phyloP scores from a whole-genome alignment of 192 early-diverging fungal genomes.

The Mortierella hygrophila region DNA sequence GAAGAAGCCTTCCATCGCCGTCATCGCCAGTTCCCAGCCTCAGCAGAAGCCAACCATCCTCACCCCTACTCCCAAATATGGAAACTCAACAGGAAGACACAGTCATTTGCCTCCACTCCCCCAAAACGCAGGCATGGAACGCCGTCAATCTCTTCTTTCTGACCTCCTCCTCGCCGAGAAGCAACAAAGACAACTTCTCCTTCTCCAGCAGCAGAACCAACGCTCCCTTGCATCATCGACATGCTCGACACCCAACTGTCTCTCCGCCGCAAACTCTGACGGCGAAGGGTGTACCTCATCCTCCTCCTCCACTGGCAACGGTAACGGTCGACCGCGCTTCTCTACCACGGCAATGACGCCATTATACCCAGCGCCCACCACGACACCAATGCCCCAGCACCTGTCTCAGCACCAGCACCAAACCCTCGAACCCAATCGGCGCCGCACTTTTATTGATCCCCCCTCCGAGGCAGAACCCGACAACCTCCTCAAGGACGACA shows the following conservation, averaged over 20 bases:
- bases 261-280: constrained; percentile 8
- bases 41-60: not conserved
- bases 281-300: not conserved
- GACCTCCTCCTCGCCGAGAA: constrained; percentile 17
- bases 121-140: not conserved
- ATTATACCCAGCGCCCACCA: not conserved
- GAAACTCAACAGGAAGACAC: not conserved
- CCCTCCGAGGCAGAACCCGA: constrained; percentile 8
- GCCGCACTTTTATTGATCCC: not conserved
- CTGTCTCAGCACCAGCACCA: not conserved
- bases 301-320: not conserved
- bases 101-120: not conserved
- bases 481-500: not conserved
- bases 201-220: not conserved
- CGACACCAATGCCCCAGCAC: not conserved
- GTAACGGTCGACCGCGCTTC: not conserved
- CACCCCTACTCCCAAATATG: not conserved
- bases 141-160: constrained; percentile 11
- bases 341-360: not conserved
- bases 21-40: not conserved
- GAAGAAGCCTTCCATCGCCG: not conserved
- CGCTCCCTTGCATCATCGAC: not conserved
- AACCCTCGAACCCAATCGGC: not conserved
- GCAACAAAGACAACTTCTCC: not conserved
- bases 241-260: not conserved